Evolutionary conservation across 768 basidiomycete species (phyloP).

Genomic region (Agaricus sinodeliciosus): DNA sequence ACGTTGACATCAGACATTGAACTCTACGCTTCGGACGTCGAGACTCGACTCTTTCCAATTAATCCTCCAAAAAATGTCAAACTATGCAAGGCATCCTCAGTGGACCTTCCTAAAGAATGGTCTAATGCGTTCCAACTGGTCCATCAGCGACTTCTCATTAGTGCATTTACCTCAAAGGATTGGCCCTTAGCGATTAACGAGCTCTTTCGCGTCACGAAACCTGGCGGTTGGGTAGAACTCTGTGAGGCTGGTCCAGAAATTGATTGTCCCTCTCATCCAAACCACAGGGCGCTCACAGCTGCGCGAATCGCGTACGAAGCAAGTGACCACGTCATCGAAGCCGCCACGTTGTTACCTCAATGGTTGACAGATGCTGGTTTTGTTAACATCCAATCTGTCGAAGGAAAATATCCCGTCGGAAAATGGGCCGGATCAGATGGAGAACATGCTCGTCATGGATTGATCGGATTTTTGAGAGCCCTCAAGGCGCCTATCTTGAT

Average conservation of each 20-base stretch:
- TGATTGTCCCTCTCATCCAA: conserved; percentile 6
- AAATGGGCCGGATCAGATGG: conserved; percentile 14
- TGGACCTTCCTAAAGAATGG: conserved; percentile 10
- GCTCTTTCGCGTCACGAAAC: conserved; percentile 8
- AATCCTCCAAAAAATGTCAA: conserved; percentile 8
- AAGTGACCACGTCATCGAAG: conserved; percentile 10
- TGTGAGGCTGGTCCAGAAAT: conserved; percentile 9
- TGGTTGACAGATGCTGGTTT: conserved; percentile 10
- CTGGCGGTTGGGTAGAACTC: conserved; percentile 11
- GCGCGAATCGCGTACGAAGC: conserved; percentile 2
- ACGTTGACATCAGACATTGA: conserved; percentile 7
- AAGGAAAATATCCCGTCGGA: conserved; percentile 5
- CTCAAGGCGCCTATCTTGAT: conserved; percentile 10
- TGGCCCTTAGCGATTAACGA: conserved; percentile 8
- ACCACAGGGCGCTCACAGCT: conserved; percentile 7
- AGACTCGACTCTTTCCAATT: conserved; percentile 16
- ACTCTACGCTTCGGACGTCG: conserved; percentile 17
- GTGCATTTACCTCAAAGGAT: conserved; percentile 7
- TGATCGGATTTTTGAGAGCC: conserved; percentile 8
- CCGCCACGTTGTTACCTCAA: conserved; percentile 8
- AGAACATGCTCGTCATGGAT: neutral
- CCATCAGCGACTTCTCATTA: conserved; percentile 11
- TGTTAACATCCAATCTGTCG: conserved; percentile 4
- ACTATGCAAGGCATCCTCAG: conserved; percentile 6
- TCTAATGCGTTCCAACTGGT: conserved; percentile 5